A percentile compares a stretch with the other conserved stretches of the same genome.
Evolutionary conservation across 1,284 basidiomycete species (phyloP).

Genomic region (Austroboletus niveus): DNA sequence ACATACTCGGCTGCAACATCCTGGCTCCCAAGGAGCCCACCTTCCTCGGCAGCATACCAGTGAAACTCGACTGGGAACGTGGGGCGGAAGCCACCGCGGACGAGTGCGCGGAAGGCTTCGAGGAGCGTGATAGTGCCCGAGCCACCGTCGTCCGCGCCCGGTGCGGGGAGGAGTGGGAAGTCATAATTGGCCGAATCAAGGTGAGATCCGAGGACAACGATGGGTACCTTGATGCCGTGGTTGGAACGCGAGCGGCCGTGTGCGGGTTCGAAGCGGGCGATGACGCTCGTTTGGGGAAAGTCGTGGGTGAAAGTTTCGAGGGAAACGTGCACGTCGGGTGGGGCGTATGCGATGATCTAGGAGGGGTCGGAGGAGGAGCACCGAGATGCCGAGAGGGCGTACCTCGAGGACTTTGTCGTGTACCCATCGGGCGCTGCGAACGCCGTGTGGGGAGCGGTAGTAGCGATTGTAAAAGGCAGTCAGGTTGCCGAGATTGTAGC

Average conservation of each 20-base stretch:
- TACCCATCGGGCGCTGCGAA: conserved; percentile 20
- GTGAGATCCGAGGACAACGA: conserved; percentile 53
- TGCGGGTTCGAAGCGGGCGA: conserved; percentile 39
- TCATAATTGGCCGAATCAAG: conserved; percentile 49
- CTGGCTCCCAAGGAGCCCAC: conserved; percentile 87
- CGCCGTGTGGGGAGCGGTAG: conserved; percentile 15
- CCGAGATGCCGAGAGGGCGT: background rate
- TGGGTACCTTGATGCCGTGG: conserved; percentile 20
- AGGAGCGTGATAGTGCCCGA: conserved; percentile 89
- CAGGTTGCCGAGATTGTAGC: conserved; percentile 10
- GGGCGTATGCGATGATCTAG: conserved; percentile 17
- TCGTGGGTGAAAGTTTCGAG: conserved; percentile 44
- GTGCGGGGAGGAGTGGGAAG: conserved; percentile 17
- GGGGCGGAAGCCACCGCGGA: conserved; percentile 74
- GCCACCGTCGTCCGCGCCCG: conserved; percentile 79
- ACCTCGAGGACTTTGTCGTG: conserved; percentile 14
- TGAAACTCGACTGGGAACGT: conserved; percentile 83
- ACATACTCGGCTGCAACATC: conserved; percentile 83
- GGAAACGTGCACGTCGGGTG: conserved; percentile 12
- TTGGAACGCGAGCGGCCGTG: conserved; percentile 23
- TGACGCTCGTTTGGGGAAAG: conserved; percentile 57
- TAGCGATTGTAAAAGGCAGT: conserved; percentile 17
- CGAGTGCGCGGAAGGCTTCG: conserved; percentile 81
- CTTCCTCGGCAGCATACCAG: conserved; percentile 92
- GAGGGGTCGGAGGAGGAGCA: background rate